Percentiles rank a stretch among this genome's conserved stretches.
phyloP scores from a whole-genome alignment of 148 eudicot species.

The Pouteria glomerata region DNA sequence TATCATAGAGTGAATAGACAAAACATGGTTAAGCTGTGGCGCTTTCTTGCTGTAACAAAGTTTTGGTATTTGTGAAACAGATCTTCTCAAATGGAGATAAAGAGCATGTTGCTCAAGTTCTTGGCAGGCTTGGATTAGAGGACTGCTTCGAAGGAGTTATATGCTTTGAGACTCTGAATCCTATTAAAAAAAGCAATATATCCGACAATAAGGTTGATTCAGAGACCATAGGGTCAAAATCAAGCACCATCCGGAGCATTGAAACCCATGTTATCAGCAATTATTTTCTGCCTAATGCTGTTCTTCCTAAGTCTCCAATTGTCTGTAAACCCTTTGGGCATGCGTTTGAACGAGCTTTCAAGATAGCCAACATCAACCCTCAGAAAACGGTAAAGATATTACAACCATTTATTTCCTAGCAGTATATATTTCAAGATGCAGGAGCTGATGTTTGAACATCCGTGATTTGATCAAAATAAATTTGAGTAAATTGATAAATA shows the following conservation, averaged over 20 bases:
- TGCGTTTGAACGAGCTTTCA: conserved; percentile 54
- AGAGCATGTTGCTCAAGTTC: conserved; percentile 54
- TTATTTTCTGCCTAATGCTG: conserved; percentile 28
- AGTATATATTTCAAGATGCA: too few species aligned
- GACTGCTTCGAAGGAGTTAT: conserved; percentile 75
- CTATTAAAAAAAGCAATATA: conserved; percentile 11
- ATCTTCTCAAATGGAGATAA: conserved; percentile 75
- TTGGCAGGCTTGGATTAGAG: conserved; percentile 73
- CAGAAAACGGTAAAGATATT: conserved; percentile 53
- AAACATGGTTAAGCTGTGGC: too few species aligned
- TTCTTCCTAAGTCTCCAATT: conserved; percentile 41
- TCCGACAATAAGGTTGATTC: neutral
- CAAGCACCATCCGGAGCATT: conserved; percentile 4
- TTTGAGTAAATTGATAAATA: too few species aligned
- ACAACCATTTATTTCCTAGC: neutral
- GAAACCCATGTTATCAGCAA: conserved; percentile 34
- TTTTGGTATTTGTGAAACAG: conserved; percentile 24
- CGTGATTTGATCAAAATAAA: too few species aligned
- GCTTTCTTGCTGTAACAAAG: neutral
- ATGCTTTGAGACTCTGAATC: conserved; percentile 84
- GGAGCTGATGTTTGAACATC: too few species aligned
- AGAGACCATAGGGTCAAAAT: conserved; percentile 8
- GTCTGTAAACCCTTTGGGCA: conserved; percentile 74
- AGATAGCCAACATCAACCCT: conserved; percentile 67
- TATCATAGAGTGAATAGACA: too few species aligned